These are phyloP conservation scores for Cyberlindnera sargentensis DNA, from an alignment of 805 yeast genomes.

Conservation along the genomic window DNA sequence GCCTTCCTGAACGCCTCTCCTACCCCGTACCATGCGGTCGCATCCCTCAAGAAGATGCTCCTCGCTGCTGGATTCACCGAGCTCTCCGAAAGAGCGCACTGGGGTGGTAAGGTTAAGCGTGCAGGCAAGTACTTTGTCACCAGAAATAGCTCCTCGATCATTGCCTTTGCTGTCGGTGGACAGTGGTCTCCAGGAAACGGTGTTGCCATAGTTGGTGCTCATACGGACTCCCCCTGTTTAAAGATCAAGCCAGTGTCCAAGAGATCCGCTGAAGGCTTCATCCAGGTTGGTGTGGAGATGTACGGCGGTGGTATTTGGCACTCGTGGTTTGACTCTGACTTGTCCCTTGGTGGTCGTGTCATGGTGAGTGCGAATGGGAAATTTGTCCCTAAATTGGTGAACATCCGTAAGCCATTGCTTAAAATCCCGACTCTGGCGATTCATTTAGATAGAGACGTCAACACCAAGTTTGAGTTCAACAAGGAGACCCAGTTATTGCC, in stretches of 20 bases:
- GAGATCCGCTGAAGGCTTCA: slow-evolving; percentile 62
- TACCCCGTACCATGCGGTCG: slow-evolving; percentile 91
- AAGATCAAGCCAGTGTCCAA: slow-evolving; percentile 84
- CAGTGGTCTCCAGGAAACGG: slow-evolving; percentile 72
- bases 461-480: slow-evolving; percentile 78
- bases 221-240: slow-evolving; percentile 89
- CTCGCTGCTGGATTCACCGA: slow-evolving; percentile 61
- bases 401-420: slow-evolving; percentile 75
- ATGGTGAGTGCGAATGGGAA: slow-evolving; percentile 50
- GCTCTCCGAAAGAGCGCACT: slow-evolving; percentile 60
- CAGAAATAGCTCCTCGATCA: slow-evolving; percentile 80
- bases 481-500: slow-evolving; percentile 84
- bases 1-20: slow-evolving; percentile 80
- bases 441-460: slow-evolving; percentile 75
- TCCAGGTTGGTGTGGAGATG: slow-evolving; percentile 87
- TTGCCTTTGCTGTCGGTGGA: slow-evolving; percentile 80
- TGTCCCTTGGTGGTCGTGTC: slow-evolving; percentile 88
- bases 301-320: slow-evolving; percentile 98
- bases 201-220: slow-evolving; percentile 88
- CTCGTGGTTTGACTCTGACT: slow-evolving; percentile 94
- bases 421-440: slow-evolving; percentile 94
- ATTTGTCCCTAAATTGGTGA: slow-evolving; percentile 60
- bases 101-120: slow-evolving; percentile 50
- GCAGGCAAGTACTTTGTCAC: slow-evolving; percentile 79
- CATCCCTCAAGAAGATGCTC: slow-evolving; percentile 50